Conservation (phyloP, 805 yeast species). For the Vanderwaltozyma polyspora region DNA sequence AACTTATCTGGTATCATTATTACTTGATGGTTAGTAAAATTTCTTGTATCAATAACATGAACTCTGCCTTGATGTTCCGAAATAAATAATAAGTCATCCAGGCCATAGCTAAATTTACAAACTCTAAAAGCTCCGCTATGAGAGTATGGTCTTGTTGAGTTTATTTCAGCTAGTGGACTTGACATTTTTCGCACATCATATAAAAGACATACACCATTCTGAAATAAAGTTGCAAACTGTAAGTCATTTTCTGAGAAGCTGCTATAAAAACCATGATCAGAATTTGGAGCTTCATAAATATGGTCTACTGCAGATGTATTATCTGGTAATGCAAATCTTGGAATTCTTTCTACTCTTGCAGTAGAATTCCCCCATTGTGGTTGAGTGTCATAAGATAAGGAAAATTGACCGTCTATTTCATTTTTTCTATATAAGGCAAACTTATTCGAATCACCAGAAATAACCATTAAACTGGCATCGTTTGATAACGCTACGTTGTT, state of each 20-base stretch:
- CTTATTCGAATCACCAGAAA: conserved; percentile 69
- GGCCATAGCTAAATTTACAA: conserved; percentile 47
- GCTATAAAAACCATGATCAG: conserved; percentile 77
- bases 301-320: conserved; percentile 11
- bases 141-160: conserved; percentile 47
- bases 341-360: conserved; percentile 19
- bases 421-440: conserved; percentile 41
- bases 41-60: conserved; percentile 72
- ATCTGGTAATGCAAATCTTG: conserved; percentile 24
- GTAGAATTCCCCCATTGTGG: conserved; percentile 25
- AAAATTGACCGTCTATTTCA: conserved; percentile 21
- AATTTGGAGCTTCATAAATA: conserved; percentile 39
- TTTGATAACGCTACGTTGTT: conserved; percentile 67
- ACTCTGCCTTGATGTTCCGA: conserved; percentile 82
- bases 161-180: conserved; percentile 41
- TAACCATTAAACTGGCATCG: conserved; percentile 44
- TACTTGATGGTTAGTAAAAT: conserved; percentile 65
- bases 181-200: conserved; percentile 62
- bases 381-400: conserved; percentile 19
- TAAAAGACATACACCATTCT: conserved; percentile 69
- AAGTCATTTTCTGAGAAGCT: conserved; percentile 66
- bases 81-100: conserved; percentile 65
- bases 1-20: conserved; percentile 45
- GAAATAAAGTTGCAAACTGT: conserved; percentile 70
- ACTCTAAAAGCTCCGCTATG: conserved; percentile 59